Evolutionary conservation across 306 rosid genomes (phyloP).

Genomic region (Fragaria nilgerrensis): DNA sequence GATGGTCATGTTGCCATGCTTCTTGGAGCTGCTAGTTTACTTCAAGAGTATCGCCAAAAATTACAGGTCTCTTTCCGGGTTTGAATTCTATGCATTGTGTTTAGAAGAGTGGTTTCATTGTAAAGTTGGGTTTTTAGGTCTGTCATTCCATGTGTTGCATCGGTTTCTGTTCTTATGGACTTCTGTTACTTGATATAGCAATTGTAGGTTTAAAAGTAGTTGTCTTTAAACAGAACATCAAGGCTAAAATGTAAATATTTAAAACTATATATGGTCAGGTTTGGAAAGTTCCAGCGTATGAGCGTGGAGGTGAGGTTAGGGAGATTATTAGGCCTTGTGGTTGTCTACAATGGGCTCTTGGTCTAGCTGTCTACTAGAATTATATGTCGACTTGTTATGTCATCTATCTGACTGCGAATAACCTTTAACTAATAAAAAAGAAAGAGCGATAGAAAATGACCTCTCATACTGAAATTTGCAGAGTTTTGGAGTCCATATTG

Average conservation of each 20-base stretch:
- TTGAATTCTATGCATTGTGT: neutral
- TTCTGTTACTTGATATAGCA: neutral
- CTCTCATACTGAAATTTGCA: neutral
- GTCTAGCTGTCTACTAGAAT: neutral
- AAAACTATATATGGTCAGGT: neutral
- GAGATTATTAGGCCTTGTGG: neutral
- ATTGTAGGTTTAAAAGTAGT: neutral
- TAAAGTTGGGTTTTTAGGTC: too few relatives aligned
- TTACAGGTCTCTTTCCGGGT: conserved; percentile 33
- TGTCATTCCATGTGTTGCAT: neutral
- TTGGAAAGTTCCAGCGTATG: neutral
- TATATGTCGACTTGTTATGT: neutral
- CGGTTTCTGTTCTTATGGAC: neutral
- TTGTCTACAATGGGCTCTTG: neutral
- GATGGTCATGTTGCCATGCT: conserved; percentile 96
- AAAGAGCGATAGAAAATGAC: neutral
- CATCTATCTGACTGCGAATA: neutral
- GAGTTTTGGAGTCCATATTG: neutral
- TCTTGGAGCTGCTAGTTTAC: conserved; percentile 89
- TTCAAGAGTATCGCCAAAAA: conserved; percentile 49
- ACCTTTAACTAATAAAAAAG: neutral
- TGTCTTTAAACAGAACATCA: neutral
- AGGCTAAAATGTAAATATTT: neutral
- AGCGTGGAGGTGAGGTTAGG: neutral
- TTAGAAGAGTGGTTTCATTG: neutral